Conservation (phyloP, 768 basidiomycete genomes). For the Aureoboletus auriporus region DNA sequence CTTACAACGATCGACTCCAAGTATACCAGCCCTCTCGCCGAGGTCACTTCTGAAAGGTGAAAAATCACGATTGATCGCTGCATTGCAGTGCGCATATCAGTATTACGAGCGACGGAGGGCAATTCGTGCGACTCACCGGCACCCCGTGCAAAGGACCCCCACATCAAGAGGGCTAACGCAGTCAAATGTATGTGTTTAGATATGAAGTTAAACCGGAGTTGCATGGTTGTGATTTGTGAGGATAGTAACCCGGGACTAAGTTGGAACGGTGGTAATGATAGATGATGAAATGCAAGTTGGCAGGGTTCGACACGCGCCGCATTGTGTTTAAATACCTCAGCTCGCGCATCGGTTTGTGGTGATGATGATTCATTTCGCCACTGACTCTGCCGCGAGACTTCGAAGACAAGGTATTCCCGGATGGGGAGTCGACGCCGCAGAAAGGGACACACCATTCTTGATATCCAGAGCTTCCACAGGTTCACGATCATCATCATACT, state of each 20-base stretch:
- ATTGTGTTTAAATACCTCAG: conserved; percentile 3
- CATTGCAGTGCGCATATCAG: not conserved
- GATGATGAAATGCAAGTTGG: not conserved
- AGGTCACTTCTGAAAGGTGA: not conserved
- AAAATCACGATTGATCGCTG: conserved; percentile 3
- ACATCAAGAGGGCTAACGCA: conserved; percentile 3
- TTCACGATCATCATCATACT: not conserved
- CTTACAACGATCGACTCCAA: conserved; percentile 1
- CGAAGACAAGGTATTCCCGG: not conserved
- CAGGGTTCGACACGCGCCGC: no score
- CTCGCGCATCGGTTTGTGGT: conserved; percentile 5
- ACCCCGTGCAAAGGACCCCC: conserved; percentile 1
- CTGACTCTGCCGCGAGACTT: not conserved
- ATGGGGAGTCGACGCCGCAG: not conserved
- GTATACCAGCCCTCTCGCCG: not conserved
- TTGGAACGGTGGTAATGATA: not conserved
- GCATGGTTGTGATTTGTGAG: not conserved
- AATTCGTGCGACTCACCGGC: conserved; percentile 3
- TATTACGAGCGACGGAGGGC: not conserved
- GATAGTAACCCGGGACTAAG: not conserved
- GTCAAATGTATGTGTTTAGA: not conserved
- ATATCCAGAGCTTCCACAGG: not conserved
- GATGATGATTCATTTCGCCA: not conserved
- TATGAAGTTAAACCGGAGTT: not conserved
- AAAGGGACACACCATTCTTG: not conserved